Evolutionary conservation across 805 yeast genomes (phyloP).

Genomic region (Candida ipomoeae): DNA sequence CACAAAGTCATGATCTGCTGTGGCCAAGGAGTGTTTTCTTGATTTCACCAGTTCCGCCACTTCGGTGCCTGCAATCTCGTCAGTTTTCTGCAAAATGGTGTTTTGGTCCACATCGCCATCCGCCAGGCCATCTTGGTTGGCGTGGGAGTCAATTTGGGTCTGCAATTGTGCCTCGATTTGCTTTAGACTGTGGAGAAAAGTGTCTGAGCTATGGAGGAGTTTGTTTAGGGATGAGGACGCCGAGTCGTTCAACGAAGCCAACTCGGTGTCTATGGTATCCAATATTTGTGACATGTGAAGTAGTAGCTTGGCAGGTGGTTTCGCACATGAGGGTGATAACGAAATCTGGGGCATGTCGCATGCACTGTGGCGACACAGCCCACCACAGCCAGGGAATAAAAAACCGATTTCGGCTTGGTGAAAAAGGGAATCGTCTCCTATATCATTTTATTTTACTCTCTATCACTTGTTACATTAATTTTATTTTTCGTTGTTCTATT

Average conservation of each 20-base stretch:
- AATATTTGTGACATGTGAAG: constrained; percentile 21
- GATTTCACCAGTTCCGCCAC: not conserved
- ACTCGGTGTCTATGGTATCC: constrained; percentile 24
- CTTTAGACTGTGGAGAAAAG: constrained; percentile 23
- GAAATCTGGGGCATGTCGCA: constrained; percentile 9
- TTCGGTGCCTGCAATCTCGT: not conserved
- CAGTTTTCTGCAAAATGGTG: not conserved
- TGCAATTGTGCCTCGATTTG: constrained; percentile 23
- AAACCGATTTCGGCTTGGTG: too few species aligned
- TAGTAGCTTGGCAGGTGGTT: not conserved
- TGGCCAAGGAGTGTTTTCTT: not conserved
- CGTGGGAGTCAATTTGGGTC: constrained; percentile 9
- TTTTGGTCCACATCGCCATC: not conserved
- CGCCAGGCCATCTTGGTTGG: not conserved
- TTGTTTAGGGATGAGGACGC: constrained; percentile 22
- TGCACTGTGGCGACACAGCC: not conserved
- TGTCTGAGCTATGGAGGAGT: constrained; percentile 22
- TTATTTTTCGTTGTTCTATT: not conserved
- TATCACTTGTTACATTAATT: too few species aligned
- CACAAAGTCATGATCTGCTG: constrained; percentile 1
- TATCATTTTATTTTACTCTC: not conserved
- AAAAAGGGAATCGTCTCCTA: not conserved
- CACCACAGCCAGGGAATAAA: too few species aligned
- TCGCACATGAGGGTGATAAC: constrained; percentile 1
- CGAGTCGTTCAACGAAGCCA: constrained; percentile 19